phyloP scores from a whole-genome alignment of 495 filamentous ascomycete genomes.

The Podospora bellae-mahoneyi region DNA sequence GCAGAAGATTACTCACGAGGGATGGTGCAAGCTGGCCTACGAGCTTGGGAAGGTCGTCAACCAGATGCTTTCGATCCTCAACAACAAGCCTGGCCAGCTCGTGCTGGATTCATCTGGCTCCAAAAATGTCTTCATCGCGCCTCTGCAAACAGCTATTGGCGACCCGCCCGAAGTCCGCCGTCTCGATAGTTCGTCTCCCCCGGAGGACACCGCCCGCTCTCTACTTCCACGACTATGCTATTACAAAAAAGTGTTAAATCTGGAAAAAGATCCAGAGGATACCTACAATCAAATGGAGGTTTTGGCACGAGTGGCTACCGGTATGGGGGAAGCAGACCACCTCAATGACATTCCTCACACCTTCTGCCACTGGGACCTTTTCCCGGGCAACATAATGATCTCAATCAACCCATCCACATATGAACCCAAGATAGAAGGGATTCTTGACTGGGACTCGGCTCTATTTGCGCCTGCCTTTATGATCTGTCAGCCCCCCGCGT shows the following conservation, averaged over 20 bases:
- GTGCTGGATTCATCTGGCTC: neutral
- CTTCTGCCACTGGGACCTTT: conserved; percentile 9
- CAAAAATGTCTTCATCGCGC: neutral
- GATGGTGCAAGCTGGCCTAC: neutral
- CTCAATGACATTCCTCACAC: neutral
- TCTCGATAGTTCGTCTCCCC: no score
- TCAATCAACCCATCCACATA: neutral
- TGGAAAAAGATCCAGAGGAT: neutral
- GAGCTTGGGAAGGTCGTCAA: neutral
- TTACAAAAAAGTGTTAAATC: neutral
- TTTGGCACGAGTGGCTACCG: neutral
- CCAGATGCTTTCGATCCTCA: neutral
- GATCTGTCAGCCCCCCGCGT: conserved; percentile 5
- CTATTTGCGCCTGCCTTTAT: conserved; percentile 11
- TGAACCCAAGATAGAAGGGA: neutral
- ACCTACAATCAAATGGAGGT: neutral
- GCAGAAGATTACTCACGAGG: neutral
- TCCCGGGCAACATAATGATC: conserved; percentile 10
- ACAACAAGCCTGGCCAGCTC: neutral
- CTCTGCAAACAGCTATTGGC: neutral
- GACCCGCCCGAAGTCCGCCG: no score
- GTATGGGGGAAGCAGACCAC: neutral
- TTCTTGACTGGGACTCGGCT: conserved; percentile 12
- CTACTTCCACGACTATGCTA: no score
- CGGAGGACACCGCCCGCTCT: no score